These are phyloP conservation scores for Amylocarpus encephaloides DNA, from an alignment of 2,329 filamentous ascomycete species.

Conservation along the genomic window DNA sequence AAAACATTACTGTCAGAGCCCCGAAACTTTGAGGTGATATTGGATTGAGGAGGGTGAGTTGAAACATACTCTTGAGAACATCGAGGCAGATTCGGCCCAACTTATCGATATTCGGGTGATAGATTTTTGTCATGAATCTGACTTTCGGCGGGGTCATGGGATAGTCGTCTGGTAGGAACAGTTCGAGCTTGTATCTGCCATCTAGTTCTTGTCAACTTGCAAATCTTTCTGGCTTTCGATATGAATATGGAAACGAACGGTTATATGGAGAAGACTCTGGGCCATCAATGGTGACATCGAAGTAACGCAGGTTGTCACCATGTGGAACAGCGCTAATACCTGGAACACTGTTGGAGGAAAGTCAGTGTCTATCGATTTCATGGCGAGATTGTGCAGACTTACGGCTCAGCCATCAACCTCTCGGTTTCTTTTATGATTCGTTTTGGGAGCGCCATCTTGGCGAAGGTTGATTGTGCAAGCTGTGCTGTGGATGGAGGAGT, in stretches of 20 bases:
- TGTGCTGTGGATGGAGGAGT: no score
- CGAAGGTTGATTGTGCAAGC: no score
- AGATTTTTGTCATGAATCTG: slow-evolving; percentile 97
- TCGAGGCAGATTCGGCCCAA: slow-evolving; percentile 95
- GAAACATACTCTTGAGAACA: slow-evolving; percentile 79
- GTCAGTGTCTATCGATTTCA: slow-evolving; percentile 9
- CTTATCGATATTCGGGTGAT: slow-evolving; percentile 98
- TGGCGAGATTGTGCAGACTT: slow-evolving; percentile 34
- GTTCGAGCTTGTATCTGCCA: slow-evolving; percentile 91
- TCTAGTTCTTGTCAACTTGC: slow-evolving; percentile 19
- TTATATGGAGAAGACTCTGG: slow-evolving; percentile 91
- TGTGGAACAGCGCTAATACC: slow-evolving; percentile 95
- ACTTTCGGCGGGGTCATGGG: slow-evolving; percentile 99
- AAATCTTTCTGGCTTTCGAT: not conserved
- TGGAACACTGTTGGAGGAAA: slow-evolving; percentile 59
- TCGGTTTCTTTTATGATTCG: slow-evolving; percentile 98
- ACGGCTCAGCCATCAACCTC: slow-evolving; percentile 94
- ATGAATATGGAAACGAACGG: slow-evolving; percentile 48
- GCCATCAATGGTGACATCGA: slow-evolving; percentile 94
- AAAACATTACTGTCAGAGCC: slow-evolving; percentile 15
- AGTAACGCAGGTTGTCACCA: slow-evolving; percentile 95
- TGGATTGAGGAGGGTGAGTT: not conserved
- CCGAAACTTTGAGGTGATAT: not conserved
- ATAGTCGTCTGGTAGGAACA: slow-evolving; percentile 97
- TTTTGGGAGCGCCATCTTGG: slow-evolving; percentile 72